phyloP scores from a whole-genome alignment of 2,329 filamentous ascomycete species.

The Aspergillus unguis region DNA sequence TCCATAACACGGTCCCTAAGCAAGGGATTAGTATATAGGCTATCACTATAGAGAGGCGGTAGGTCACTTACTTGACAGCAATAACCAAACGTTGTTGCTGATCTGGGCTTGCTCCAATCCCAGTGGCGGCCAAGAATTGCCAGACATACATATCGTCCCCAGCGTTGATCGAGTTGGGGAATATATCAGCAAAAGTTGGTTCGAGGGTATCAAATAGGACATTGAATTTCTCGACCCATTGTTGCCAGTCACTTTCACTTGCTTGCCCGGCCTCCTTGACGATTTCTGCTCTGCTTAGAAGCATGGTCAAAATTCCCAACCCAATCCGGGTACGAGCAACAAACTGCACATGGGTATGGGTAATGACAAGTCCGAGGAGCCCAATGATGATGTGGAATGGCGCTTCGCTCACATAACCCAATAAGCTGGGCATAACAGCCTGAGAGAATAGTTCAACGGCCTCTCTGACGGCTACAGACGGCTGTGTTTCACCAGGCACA shows the following conservation, averaged over 20 bases:
- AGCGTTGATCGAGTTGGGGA: slow-evolving; percentile 85
- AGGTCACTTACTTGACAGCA: slow-evolving; percentile 69
- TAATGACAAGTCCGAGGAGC: slow-evolving; percentile 78
- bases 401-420: slow-evolving; percentile 87
- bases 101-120: slow-evolving; percentile 86
- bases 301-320: slow-evolving; percentile 84
- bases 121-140: slow-evolving; percentile 95
- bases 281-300: slow-evolving; percentile 89
- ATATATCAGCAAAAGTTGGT: slow-evolving; percentile 76
- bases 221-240: slow-evolving; percentile 83
- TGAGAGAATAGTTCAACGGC: slow-evolving; percentile 88
- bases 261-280: slow-evolving; percentile 76
- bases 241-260: slow-evolving; percentile 69
- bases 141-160: slow-evolving; percentile 95
- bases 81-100: slow-evolving; percentile 93
- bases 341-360: slow-evolving; percentile 76
- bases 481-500: slow-evolving; percentile 65
- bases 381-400: slow-evolving; percentile 88
- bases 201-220: slow-evolving; percentile 84
- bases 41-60: neutral
- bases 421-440: slow-evolving; percentile 83
- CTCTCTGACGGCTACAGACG: slow-evolving; percentile 77
- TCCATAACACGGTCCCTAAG: slow-evolving; percentile 84
- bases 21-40: slow-evolving; percentile 15
- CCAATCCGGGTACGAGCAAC: slow-evolving; percentile 85